These are phyloP conservation scores for Mycosphaerella sp. DNA, from an alignment of 2,329 filamentous ascomycete species.

Conservation along the genomic window DNA sequence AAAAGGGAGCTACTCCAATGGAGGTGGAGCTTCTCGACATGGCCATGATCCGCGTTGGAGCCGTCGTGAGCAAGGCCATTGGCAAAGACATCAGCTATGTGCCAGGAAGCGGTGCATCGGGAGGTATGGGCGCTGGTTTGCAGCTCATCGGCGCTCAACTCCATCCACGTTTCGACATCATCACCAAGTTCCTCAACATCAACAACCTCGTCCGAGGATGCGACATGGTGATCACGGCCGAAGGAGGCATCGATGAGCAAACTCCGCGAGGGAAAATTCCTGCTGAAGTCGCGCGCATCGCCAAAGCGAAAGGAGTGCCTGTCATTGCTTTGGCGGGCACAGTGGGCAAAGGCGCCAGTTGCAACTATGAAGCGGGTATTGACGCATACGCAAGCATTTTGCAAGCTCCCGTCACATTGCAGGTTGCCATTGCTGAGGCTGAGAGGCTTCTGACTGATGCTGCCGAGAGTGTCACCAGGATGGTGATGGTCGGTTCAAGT, in stretches of 20 bases:
- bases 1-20: slow-evolving; percentile 45
- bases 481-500: slow-evolving; percentile 36
- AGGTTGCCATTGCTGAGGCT: slow-evolving; percentile 34
- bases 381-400: slow-evolving; percentile 36
- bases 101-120: slow-evolving; percentile 49
- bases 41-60: slow-evolving; percentile 42
- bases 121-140: slow-evolving; percentile 49
- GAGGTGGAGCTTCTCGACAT: slow-evolving; percentile 41
- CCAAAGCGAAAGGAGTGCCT: slow-evolving; percentile 42
- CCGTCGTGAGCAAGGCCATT: slow-evolving; percentile 34
- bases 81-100: slow-evolving; percentile 35
- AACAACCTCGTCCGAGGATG: slow-evolving; percentile 44
- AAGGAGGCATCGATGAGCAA: slow-evolving; percentile 49
- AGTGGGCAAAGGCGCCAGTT: slow-evolving; percentile 35
- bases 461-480: slow-evolving; percentile 36
- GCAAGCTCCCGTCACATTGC: slow-evolving; percentile 32
- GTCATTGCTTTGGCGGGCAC: slow-evolving; percentile 44
- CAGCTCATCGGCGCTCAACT: slow-evolving; percentile 45
- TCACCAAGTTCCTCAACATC: slow-evolving; percentile 48
- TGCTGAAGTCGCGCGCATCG: slow-evolving; percentile 47
- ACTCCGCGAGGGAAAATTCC: slow-evolving; percentile 50
- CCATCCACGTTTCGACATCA: slow-evolving; percentile 45
- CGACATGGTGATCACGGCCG: slow-evolving; percentile 49
- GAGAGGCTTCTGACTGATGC: slow-evolving; percentile 34
- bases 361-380: slow-evolving; percentile 35